A percentile compares a stretch with the other conserved stretches of the same genome.
phyloP scores from a whole-genome alignment of 768 basidiomycete species.

The Macrolepiota dolichaula region DNA sequence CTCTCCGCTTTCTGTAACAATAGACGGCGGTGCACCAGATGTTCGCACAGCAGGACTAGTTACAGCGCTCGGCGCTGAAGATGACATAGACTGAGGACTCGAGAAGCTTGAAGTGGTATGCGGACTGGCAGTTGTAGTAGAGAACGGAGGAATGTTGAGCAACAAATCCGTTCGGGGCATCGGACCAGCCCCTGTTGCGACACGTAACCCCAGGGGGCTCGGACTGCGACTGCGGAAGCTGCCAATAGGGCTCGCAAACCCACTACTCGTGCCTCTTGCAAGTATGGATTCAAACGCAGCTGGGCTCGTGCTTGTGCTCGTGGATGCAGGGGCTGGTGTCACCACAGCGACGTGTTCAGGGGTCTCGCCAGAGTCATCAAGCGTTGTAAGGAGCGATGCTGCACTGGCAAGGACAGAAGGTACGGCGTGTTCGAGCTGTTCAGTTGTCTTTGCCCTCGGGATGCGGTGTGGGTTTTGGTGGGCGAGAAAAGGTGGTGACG shows the following conservation, averaged over 20 bases:
- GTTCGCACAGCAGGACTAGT: no score
- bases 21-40: conserved; percentile 8
- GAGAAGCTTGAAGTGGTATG: conserved; percentile 6
- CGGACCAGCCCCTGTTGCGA: conserved; percentile 14
- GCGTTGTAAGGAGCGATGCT: conserved; percentile 61
- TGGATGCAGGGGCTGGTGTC: conserved; percentile 36
- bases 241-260: conserved; percentile 66
- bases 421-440: conserved; percentile 73
- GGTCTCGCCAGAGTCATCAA: conserved; percentile 36
- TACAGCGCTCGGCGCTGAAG: no score
- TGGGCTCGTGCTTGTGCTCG: not conserved
- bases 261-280: conserved; percentile 35
- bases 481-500: conserved; percentile 27
- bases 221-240: conserved; percentile 67
- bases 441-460: conserved; percentile 67
- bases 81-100: not conserved
- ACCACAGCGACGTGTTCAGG: conserved; percentile 62
- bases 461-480: conserved; percentile 68
- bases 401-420: conserved; percentile 86
- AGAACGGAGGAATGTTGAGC: conserved; percentile 38
- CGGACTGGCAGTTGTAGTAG: not conserved
- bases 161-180: conserved; percentile 40
- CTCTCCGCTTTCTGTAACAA: conserved; percentile 25
- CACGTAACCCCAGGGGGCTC: conserved; percentile 44
- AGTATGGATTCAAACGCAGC: conserved; percentile 13